Evolutionary conservation across 192 early-diverging fungal genomes (phyloP).

Genomic region (Coemansia furcata): DNA sequence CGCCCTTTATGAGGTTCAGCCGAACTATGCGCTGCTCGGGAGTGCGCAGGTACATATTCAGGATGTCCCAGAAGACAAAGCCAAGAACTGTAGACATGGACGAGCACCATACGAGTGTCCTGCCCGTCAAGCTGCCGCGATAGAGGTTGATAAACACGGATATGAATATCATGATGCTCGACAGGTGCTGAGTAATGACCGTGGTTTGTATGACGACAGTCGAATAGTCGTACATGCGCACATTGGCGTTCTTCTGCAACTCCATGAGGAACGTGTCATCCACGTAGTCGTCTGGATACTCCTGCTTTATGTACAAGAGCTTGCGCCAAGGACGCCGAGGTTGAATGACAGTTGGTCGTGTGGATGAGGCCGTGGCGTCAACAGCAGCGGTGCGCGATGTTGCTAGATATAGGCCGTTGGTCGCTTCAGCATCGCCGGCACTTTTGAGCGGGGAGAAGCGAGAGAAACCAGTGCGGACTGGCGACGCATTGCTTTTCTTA

Average conservation of each 20-base stretch:
- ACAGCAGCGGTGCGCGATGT: not conserved
- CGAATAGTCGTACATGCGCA: slow-evolving; percentile 81
- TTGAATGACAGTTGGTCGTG: not conserved
- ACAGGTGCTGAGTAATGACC: slow-evolving; percentile 83
- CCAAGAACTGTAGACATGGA: slow-evolving; percentile 59
- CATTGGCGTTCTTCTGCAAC: slow-evolving; percentile 88
- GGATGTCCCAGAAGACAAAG: slow-evolving; percentile 69
- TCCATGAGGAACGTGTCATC: slow-evolving; percentile 84
- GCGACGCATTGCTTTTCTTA: not conserved
- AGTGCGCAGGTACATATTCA: slow-evolving; percentile 26
- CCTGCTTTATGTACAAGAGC: slow-evolving; percentile 83
- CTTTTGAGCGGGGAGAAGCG: not conserved
- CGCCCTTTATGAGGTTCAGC: slow-evolving; percentile 56
- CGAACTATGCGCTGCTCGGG: slow-evolving; percentile 45
- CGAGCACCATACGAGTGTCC: slow-evolving; percentile 59
- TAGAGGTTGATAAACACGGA: slow-evolving; percentile 81
- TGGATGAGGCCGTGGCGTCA: not conserved
- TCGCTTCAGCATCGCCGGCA: not conserved
- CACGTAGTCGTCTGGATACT: slow-evolving; percentile 90
- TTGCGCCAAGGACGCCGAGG: slow-evolving; percentile 65
- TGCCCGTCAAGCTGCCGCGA: slow-evolving; percentile 54
- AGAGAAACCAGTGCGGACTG: not conserved
- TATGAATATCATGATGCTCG: slow-evolving; percentile 83
- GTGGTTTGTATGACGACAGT: slow-evolving; percentile 70
- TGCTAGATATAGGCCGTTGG: not conserved